Percentiles rank a stretch among this genome's conserved stretches.
Evolutionary conservation across 148 eudicot genomes (phyloP).

Genomic region (Amaranthus cruentus): DNA sequence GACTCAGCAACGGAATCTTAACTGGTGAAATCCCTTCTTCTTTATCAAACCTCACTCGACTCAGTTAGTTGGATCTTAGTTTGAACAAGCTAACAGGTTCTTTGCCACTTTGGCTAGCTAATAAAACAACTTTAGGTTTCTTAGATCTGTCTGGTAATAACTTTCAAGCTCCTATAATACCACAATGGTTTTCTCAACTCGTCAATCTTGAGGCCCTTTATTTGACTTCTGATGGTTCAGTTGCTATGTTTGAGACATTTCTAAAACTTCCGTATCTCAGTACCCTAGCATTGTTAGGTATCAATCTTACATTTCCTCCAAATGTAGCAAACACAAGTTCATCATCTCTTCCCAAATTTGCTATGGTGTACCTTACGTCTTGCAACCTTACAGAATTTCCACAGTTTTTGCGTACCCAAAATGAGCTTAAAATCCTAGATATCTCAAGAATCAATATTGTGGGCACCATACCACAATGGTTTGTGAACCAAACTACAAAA

Average conservation of each 20-base stretch:
- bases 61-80: neutral
- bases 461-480: neutral
- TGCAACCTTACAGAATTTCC: no score
- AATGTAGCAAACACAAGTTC: no score
- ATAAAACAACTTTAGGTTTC: slow-evolving; percentile 5
- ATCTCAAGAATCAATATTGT: slow-evolving; percentile 3
- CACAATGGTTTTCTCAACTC: slow-evolving; percentile 11
- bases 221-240: neutral
- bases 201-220: neutral
- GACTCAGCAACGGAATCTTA: neutral
- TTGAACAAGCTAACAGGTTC: slow-evolving; percentile 18
- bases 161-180: slow-evolving; percentile 20
- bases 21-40: slow-evolving; percentile 9
- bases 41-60: slow-evolving; percentile 13
- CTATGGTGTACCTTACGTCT: no score
- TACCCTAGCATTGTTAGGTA: no score
- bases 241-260: slow-evolving; percentile 1
- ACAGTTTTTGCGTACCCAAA: no score
- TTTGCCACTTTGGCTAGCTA: slow-evolving; percentile 23
- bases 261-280: neutral
- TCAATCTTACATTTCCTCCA: no score
- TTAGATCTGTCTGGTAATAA: slow-evolving; percentile 12
- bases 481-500: neutral
- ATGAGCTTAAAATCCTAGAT: slow-evolving; percentile 6
- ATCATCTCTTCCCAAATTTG: no score